Conservation (phyloP, 345 rosid species). For the Eucalyptus polybractea region DNA sequence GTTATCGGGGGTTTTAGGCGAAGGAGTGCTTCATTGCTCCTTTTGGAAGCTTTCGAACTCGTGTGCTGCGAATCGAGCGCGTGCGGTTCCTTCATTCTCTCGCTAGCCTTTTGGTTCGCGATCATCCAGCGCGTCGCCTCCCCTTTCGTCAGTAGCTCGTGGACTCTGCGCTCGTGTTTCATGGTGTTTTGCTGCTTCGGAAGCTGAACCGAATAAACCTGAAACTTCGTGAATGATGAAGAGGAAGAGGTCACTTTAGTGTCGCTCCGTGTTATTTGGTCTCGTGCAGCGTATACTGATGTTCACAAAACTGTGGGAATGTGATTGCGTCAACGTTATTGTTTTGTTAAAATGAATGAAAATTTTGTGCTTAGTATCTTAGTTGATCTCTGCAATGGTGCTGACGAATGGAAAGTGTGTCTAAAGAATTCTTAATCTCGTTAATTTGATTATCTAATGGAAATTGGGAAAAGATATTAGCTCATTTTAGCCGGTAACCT, state of each 20-base stretch:
- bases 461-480: not conserved
- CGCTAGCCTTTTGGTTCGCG: not conserved
- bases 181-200: not conserved
- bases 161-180: not conserved
- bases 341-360: not conserved
- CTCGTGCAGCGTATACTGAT: not conserved
- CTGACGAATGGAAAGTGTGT: not conserved
- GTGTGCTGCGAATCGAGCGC: not conserved
- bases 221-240: not conserved
- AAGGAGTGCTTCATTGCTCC: not conserved
- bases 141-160: not conserved
- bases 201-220: not conserved
- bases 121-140: not conserved
- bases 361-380: not conserved
- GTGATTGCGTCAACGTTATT: not conserved
- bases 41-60: not conserved
- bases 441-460: not conserved
- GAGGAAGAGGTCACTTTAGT: not conserved
- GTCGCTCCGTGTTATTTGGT: not conserved
- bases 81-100: not conserved
- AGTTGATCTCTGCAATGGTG: not conserved
- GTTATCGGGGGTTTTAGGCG: not conserved
- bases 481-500: not conserved
- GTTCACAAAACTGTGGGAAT: not conserved
- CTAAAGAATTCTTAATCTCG: not conserved